Evolutionary conservation across 2,329 filamentous ascomycete genomes (phyloP), one percentile per base, ranked within the genome.

Genomic region (Botrytis fragariae): DNA sequence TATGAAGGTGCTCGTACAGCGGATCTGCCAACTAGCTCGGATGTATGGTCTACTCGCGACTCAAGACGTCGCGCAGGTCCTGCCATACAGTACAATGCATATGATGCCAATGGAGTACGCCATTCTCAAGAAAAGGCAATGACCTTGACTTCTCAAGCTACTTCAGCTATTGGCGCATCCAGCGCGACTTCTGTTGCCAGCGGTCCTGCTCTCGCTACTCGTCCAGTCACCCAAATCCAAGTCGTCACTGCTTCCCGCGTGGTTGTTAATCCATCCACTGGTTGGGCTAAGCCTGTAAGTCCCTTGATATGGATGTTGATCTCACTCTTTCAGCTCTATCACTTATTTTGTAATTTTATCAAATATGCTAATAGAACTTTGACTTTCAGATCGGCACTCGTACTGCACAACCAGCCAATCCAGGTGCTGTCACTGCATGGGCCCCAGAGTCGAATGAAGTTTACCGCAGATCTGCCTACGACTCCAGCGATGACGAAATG

Each of bases 51-150:
- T 29, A 68, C 71, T 22, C 63, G 70, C 12, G 73, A 76, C 48
- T 69, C 71, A 18, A 64, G 75, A 68, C 74, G 74, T 44, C 65
- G 70, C 16, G 22, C 45, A 35, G 39, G 64, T 16, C 29, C 42
- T n/a, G 18, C 67, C 22, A 65, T 72, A 6, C 18, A 25, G 1
- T 77, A 71, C 39, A 77, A 70, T 59, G 75, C 69, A 3, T 77
- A 72, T 42, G 76, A 77, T 62, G 68, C 74, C 25, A 54, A 35
- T 42, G 77, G 77, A 37, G 60, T 71, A 29, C 59, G 54, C 9
- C 75, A 77, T 29, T 3, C 44, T 12, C 37, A 69, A 25, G 10
- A 39, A 7, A 63, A n/a, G 1, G 32, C 63, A n/a, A 70, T 70
- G n/a, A 35, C 71, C 7, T 61, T 54, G 4, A 60, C 57, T 20